A percentile compares a stretch with the other conserved stretches of the same genome.
phyloP scores from a whole-genome alignment of 192 early-diverging fungal species.

The Rhizophagus prolifer region DNA sequence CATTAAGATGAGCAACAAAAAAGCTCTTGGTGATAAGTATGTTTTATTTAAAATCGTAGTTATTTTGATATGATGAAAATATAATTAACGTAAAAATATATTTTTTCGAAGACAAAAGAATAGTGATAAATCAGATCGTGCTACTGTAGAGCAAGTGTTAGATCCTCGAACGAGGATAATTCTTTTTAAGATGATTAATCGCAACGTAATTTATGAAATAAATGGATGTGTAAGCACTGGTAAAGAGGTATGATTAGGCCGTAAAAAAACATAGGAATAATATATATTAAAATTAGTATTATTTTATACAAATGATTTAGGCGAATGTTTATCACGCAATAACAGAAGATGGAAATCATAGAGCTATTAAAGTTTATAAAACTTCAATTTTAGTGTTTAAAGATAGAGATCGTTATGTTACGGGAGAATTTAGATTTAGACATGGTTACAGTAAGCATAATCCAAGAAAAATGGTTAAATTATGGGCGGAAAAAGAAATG shows the following conservation, averaged over 20 bases:
- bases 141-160: slow-evolving; percentile 95
- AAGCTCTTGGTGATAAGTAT: slow-evolving; percentile 61
- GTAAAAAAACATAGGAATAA: no score
- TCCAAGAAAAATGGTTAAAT: slow-evolving; percentile 96
- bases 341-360: slow-evolving; percentile 77
- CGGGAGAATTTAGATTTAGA: slow-evolving; percentile 92
- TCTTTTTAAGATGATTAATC: slow-evolving; percentile 92
- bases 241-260: slow-evolving; percentile 84
- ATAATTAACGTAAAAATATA: not conserved
- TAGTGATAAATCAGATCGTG: slow-evolving; percentile 89
- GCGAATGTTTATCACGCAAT: slow-evolving; percentile 98
- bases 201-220: slow-evolving; percentile 85
- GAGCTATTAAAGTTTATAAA: slow-evolving; percentile 97
- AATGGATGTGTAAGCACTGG: slow-evolving; percentile 98
- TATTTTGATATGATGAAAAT: not conserved
- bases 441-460: slow-evolving; percentile 93
- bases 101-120: slow-evolving; percentile 34
- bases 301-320: slow-evolving; percentile 24
- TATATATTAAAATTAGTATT: no score
- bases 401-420: slow-evolving; percentile 96
- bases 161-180: slow-evolving; percentile 98
- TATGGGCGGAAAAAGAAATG: slow-evolving; percentile 99
- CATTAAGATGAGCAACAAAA: slow-evolving; percentile 60
- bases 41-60: slow-evolving; percentile 27
- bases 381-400: slow-evolving; percentile 98